These are phyloP conservation scores for Naumovozyma castellii DNA, from an alignment of 805 yeast species.

Conservation along the genomic window DNA sequence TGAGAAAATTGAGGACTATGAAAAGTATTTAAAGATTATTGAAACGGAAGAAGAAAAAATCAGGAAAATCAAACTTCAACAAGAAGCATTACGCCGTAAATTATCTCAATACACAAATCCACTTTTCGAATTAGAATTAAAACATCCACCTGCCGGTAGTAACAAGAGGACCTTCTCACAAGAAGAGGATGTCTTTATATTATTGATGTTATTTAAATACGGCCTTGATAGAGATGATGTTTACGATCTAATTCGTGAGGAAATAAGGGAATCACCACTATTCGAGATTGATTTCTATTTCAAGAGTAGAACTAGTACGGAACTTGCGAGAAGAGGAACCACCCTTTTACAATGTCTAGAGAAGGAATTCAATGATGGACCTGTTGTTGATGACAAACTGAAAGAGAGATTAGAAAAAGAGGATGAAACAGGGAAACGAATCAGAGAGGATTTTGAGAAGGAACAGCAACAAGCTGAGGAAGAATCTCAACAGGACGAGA, in stretches of 20 bases:
- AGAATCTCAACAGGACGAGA: conserved; percentile 3
- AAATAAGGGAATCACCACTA: conserved; percentile 61
- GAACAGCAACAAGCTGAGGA: conserved; percentile 8
- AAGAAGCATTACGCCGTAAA: conserved; percentile 70
- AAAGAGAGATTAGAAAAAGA: conserved; percentile 23
- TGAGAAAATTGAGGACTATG: conserved; percentile 79
- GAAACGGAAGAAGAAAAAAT: conserved; percentile 85
- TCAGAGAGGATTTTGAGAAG: conserved; percentile 15
- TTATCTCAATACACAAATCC: conserved; percentile 65
- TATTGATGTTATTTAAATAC: conserved; percentile 67
- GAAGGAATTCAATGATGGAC: conserved; percentile 49
- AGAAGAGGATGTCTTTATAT: conserved; percentile 82
- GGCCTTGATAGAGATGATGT: conserved; percentile 76
- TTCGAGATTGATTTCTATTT: conserved; percentile 85
- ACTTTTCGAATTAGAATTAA: conserved; percentile 62
- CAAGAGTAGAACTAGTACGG: conserved; percentile 67
- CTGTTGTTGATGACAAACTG: conserved; percentile 18
- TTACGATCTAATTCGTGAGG: conserved; percentile 68
- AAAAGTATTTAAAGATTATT: conserved; percentile 67
- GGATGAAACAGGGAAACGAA: conserved; percentile 21
- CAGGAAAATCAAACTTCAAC: conserved; percentile 54
- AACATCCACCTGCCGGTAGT: conserved; percentile 46
- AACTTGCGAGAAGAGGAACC: conserved; percentile 71
- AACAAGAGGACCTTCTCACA: conserved; percentile 65
- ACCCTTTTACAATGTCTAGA: conserved; percentile 68